Conservation (phyloP, 148 eudicot genomes). For the Fagopyrum tataricum region DNA sequence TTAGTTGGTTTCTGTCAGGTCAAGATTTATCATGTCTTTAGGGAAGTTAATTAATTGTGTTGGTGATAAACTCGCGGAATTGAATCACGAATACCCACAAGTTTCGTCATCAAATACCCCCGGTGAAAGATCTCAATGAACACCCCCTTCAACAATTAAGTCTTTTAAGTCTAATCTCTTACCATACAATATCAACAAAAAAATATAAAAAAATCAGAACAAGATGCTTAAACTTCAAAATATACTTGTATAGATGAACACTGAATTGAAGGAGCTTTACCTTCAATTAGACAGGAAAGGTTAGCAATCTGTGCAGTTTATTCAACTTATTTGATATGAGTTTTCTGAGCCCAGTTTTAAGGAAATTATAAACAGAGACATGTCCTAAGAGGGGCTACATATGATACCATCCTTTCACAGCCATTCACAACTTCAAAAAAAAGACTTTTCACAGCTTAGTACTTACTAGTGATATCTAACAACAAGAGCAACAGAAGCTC, state of each 20-base stretch:
- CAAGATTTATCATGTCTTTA: no score
- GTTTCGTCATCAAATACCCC: no score
- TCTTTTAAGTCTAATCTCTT: no score
- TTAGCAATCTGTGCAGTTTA: conserved; percentile 5
- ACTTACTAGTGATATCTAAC: conserved; percentile 2
- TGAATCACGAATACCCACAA: no score
- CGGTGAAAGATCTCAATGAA: no score
- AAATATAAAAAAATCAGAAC: no score
- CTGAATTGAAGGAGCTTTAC: neutral
- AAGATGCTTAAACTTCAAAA: no score
- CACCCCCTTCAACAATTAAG: no score
- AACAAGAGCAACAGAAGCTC: neutral
- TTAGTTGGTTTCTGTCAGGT: no score
- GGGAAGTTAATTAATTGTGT: no score
- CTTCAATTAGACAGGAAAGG: neutral
- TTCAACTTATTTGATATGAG: conserved; percentile 4
- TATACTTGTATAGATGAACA: neutral
- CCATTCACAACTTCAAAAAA: conserved; percentile 1
- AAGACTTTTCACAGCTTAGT: conserved; percentile 9
- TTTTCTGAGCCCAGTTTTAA: conserved; percentile 2
- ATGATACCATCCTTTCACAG: neutral
- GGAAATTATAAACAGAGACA: conserved; percentile 5
- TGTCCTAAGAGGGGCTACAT: conserved; percentile 2
- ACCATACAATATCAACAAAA: no score
- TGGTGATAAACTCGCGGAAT: no score